Base-by-base conservation (phyloP, 129 eudicot species). In the Chrysanthemum seticuspe region DNA sequence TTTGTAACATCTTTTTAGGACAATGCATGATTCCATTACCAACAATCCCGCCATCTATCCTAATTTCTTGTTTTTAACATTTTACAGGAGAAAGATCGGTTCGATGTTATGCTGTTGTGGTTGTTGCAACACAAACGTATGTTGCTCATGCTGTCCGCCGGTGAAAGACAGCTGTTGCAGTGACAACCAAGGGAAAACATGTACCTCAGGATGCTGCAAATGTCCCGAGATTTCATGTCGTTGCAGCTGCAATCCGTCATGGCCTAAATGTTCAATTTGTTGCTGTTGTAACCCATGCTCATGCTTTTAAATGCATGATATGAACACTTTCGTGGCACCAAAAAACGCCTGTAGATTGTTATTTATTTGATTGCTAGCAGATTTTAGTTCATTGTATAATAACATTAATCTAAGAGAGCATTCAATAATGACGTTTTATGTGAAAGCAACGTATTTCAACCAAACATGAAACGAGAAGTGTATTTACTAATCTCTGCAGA, bases 261-360 rank as follows among this genome's bases (percentile, higher is more conserved):
- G 70, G 4, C 82, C 82, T 1, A 9, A 29, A 13, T 78, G 78
- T 65, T 78, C 62, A 3, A 47, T 29, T 48, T 65, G 74, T 65
- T 72, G 76, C 64, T 71, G 78, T 52, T 61, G 57, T 50, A 78
- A 78, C 5, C 59, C 69, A 6, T 78, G 69, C 15, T 78, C 62
- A 18, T 78, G 82, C 74, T 72, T 72, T 72, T 78, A 65, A 72
- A 65, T 65, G 74, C 60, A 72, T 44, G 61, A 54, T 78, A 25
- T 23, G 8, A 25, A 53, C 57, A 15, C n/a, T 63, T 10, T 15
- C 6, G 16, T 55, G 15, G 11, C 66, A 62, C 31, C 34, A 13
- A 13, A 18, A 54, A 12, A n/a, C 21, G 45, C 21, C 40, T 12
- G 5, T 51, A 71, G 56, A 57, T n/a, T 53, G 62, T 71, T 71